Conservation (phyloP, 345 rosid genomes). For the Dipteronia sinensis region DNA sequence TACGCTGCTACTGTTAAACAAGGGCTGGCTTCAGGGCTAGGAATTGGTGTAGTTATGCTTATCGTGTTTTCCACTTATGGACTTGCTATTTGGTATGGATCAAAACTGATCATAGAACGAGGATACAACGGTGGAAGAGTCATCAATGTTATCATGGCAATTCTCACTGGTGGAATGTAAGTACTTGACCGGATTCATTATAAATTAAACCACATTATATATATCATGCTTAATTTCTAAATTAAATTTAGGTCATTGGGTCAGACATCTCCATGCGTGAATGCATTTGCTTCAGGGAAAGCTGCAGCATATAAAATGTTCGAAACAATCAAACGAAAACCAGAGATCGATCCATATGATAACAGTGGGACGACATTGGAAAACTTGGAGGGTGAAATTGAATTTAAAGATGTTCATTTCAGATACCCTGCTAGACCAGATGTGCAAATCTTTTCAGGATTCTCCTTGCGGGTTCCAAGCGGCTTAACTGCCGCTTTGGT, state of each 20-base stretch:
- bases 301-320: conserved; percentile 81
- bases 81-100: conserved; percentile 76
- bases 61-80: conserved; percentile 55
- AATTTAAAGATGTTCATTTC: conserved; percentile 62
- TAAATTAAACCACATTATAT: too few relatives aligned
- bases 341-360: conserved; percentile 57
- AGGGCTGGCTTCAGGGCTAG: conserved; percentile 72
- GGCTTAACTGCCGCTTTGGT: conserved; percentile 67
- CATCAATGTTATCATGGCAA: conserved; percentile 63
- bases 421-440: conserved; percentile 77
- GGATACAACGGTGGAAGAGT: conserved; percentile 81
- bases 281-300: conserved; percentile 66
- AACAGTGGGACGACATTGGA: conserved; percentile 45
- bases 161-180: conserved; percentile 81
- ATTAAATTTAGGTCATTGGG: conserved; percentile 43
- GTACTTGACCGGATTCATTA: conserved; percentile 14
- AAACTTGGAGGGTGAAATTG: conserved; percentile 56
- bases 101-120: conserved; percentile 54
- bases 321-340: conserved; percentile 57
- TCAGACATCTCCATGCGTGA: conserved; percentile 63
- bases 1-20: conserved; percentile 57
- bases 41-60: conserved; percentile 51
- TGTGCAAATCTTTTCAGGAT: conserved; percentile 60
- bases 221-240: too few relatives aligned
- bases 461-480: conserved; percentile 49